Percentiles rank a stretch among this genome's conserved stretches.
Evolutionary conservation across 176 grass and related monocot genomes (phyloP).

Genomic region (Triticum urartu): DNA sequence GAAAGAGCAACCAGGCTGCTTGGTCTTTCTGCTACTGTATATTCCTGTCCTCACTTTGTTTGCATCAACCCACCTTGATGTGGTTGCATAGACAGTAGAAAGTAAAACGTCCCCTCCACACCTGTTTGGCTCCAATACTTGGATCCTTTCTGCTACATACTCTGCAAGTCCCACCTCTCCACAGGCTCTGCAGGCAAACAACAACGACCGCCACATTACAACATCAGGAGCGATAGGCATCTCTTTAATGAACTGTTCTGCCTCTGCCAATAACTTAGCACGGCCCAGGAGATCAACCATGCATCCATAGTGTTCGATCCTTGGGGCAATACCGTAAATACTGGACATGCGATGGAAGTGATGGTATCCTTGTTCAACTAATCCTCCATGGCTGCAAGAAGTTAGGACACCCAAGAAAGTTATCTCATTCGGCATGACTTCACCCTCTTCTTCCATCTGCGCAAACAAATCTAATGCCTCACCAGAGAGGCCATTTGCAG

Average conservation of each 20-base stretch:
- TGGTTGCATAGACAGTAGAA: slow-evolving; percentile 85
- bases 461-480: slow-evolving; percentile 85
- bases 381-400: slow-evolving; percentile 89
- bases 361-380: slow-evolving; percentile 74
- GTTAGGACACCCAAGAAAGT: slow-evolving; percentile 78
- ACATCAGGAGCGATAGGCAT: slow-evolving; percentile 78
- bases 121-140: slow-evolving; percentile 57
- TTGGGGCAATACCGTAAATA: slow-evolving; percentile 57
- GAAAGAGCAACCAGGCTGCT: slow-evolving; percentile 80
- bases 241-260: slow-evolving; percentile 59
- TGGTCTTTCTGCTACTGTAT: slow-evolving; percentile 43
- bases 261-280: slow-evolving; percentile 73
- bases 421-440: slow-evolving; percentile 71
- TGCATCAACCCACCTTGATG: slow-evolving; percentile 75
- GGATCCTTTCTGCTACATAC: slow-evolving; percentile 60
- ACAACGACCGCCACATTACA: slow-evolving; percentile 71
- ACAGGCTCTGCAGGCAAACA: slow-evolving; percentile 76
- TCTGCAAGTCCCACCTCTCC: slow-evolving; percentile 64
- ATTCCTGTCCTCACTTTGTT: slow-evolving; percentile 59
- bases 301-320: slow-evolving; percentile 83
- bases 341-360: slow-evolving; percentile 72
- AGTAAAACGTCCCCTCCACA: slow-evolving; percentile 69
- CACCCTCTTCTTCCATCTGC: slow-evolving; percentile 70
- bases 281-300: slow-evolving; percentile 83
- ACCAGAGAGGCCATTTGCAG: slow-evolving; percentile 66